Conservation (phyloP, 1,139 yeast species). For the Taphrina communis region DNA sequence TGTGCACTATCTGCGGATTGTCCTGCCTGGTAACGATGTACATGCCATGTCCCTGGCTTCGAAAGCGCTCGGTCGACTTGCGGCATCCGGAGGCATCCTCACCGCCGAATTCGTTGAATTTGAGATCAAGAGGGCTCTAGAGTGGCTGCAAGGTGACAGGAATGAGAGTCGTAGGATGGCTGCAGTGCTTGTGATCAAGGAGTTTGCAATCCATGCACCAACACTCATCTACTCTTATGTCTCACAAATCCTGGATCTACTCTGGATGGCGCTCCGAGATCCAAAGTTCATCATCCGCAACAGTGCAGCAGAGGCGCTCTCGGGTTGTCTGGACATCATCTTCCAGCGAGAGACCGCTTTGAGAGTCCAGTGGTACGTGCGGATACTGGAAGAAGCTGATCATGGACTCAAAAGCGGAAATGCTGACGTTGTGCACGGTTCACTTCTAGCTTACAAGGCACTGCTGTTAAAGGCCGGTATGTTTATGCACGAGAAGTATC, state of each 20-base stretch:
- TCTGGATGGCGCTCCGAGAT: slow-evolving; percentile 88
- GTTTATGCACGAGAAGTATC: slow-evolving; percentile 73
- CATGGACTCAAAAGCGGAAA: slow-evolving; percentile 59
- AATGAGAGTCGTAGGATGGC: slow-evolving; percentile 81
- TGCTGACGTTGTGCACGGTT: slow-evolving; percentile 81
- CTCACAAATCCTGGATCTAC: slow-evolving; percentile 75
- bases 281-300: slow-evolving; percentile 72
- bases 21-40: slow-evolving; percentile 80
- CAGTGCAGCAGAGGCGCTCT: slow-evolving; percentile 84
- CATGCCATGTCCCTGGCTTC: slow-evolving; percentile 89
- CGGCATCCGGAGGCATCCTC: slow-evolving; percentile 84
- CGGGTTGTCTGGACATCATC: slow-evolving; percentile 76
- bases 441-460: slow-evolving; percentile 81
- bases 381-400: slow-evolving; percentile 68
- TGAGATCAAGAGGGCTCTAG: slow-evolving; percentile 87
- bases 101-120: slow-evolving; percentile 92
- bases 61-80: slow-evolving; percentile 80
- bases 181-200: slow-evolving; percentile 79
- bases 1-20: slow-evolving; percentile 81
- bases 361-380: slow-evolving; percentile 74
- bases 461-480: slow-evolving; percentile 69
- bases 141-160: slow-evolving; percentile 84
- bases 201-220: slow-evolving; percentile 87
- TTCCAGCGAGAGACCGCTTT: slow-evolving; percentile 77
- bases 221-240: slow-evolving; percentile 79